Evolutionary conservation across 345 rosid species (phyloP).

Genomic region (Heritiera fomes): DNA sequence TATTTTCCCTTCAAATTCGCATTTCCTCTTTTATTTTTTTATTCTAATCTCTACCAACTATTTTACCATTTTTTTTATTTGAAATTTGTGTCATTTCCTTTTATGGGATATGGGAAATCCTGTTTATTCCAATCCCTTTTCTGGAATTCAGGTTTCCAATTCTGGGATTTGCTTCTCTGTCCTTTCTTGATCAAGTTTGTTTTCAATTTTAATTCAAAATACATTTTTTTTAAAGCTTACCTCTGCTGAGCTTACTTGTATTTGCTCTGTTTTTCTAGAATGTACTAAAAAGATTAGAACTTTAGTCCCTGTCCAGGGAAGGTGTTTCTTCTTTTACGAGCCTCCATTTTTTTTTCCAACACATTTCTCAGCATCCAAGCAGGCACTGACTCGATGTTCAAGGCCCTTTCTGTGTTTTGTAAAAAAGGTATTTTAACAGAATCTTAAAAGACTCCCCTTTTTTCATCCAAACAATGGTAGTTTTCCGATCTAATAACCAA

Average conservation of each 20-base stretch:
- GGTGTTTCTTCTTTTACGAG: background rate
- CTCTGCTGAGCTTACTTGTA: background rate
- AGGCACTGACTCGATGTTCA: background rate
- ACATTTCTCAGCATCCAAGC: constrained; percentile 21
- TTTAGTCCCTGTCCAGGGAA: background rate
- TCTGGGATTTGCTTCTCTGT: background rate
- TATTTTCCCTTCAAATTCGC: constrained; percentile 10
- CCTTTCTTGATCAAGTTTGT: background rate
- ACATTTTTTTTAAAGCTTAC: background rate
- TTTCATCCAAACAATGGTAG: background rate
- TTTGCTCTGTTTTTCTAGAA: background rate
- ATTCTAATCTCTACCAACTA: background rate
- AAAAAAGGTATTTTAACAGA: background rate
- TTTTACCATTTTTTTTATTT: background rate
- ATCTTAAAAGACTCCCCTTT: background rate
- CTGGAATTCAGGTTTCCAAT: constrained; percentile 21
- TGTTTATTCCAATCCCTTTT: constrained; percentile 8
- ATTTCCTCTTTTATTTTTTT: background rate
- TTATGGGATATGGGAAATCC: constrained; percentile 19
- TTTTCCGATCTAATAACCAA: constrained; percentile 11
- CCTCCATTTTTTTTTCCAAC: background rate
- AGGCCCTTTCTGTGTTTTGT: background rate
- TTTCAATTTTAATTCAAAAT: background rate
- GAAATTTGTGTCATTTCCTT: constrained; percentile 15
- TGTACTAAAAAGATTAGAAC: background rate